Percentiles rank a stretch among this genome's conserved stretches.
These are phyloP conservation scores for Serendipita sp. DNA, from an alignment of 768 basidiomycete species.

Conservation along the genomic window DNA sequence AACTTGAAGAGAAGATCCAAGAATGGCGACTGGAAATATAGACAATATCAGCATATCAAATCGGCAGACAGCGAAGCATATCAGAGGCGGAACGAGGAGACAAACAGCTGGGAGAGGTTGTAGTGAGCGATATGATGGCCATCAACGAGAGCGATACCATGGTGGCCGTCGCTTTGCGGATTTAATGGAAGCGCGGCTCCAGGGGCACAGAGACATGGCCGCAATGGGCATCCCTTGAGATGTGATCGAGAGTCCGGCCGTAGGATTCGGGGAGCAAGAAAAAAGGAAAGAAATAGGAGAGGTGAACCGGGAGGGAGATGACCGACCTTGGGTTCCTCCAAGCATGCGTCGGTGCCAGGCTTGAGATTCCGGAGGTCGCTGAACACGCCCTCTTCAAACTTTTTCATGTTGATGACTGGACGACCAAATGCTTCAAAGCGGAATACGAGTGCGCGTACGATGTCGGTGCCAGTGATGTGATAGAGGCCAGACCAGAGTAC, in stretches of 20 bases:
- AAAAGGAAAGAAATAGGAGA: conserved; percentile 3
- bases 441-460: conserved; percentile 88
- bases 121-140: background rate
- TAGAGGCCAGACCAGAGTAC: conserved; percentile 84
- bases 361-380: conserved; percentile 86
- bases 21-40: conserved; percentile 58
- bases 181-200: background rate
- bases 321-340: conserved; percentile 87
- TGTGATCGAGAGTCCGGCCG: conserved; percentile 8
- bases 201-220: background rate
- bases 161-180: background rate
- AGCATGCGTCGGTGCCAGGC: conserved; percentile 77
- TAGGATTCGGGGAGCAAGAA: background rate
- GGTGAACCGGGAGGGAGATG: background rate
- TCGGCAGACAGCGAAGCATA: background rate
- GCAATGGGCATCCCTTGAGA: conserved; percentile 6
- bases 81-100: background rate
- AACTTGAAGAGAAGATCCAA: conserved; percentile 90
- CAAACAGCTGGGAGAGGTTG: background rate
- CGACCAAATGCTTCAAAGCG: conserved; percentile 84
- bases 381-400: conserved; percentile 95
- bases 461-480: conserved; percentile 93
- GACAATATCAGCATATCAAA: background rate
- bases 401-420: conserved; percentile 85
- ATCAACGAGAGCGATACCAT: background rate